These are phyloP conservation scores for Keithomyces neogunnii DNA, from an alignment of 2,329 filamentous ascomycete genomes.

Conservation along the genomic window DNA sequence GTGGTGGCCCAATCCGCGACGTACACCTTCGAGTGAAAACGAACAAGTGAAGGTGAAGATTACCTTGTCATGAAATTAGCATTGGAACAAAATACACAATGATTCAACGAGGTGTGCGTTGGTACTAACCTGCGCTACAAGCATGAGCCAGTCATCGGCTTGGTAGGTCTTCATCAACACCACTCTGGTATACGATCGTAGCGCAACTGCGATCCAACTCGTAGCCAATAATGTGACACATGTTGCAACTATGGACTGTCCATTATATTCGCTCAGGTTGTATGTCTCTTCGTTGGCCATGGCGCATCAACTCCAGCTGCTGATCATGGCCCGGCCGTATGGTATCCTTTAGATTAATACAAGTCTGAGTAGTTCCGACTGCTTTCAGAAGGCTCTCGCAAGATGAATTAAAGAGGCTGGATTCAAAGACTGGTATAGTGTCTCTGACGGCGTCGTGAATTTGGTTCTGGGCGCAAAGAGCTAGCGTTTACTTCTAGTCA, in stretches of 20 bases:
- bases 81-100: too few species aligned
- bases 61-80: constrained; percentile 17
- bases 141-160: constrained; percentile 46
- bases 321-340: constrained; percentile 1
- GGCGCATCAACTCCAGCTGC: background rate
- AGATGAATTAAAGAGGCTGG: too few species aligned
- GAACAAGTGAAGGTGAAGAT: constrained; percentile 39
- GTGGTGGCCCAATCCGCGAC: constrained; percentile 36
- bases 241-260: constrained; percentile 26
- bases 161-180: constrained; percentile 36
- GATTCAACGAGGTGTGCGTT: background rate
- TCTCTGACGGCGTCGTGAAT: too few species aligned
- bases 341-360: background rate
- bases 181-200: constrained; percentile 35
- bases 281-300: constrained; percentile 22
- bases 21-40: constrained; percentile 35
- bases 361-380: too few species aligned
- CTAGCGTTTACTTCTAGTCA: too few species aligned
- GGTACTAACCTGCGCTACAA: constrained; percentile 33
- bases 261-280: constrained; percentile 31
- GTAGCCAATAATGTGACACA: constrained; percentile 28
- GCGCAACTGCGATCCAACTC: constrained; percentile 32
- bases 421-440: too few species aligned
- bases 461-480: too few species aligned
- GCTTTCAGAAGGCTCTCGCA: too few species aligned